Base-by-base conservation (phyloP, 371 early-diverging fungal species). In the Mucor saturninus region DNA sequence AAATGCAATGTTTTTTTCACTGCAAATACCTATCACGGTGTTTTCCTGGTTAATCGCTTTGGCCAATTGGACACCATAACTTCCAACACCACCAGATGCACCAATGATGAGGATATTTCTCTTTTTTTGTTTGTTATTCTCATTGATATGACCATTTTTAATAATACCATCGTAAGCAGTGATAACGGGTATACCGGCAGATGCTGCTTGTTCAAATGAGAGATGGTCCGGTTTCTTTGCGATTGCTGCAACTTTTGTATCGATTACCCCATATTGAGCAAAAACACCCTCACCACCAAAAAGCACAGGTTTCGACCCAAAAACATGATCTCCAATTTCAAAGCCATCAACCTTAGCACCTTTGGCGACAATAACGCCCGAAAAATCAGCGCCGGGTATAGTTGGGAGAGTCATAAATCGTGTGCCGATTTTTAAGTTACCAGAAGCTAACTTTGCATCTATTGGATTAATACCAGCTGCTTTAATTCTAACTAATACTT, bases 401-500 rank as follows among this genome's bases (percentile, higher is more conserved):
- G 42, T 28, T 7, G 79, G 79, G 3, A 65, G 9, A 28, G 53
- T 28, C 5, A 54, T 29, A 9, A 64, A 1, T 4, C 21, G 0
- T 29, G 15, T 1, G 1, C 15, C 55, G 0, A 52, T 0, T 2
- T 32, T 32, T 4, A 76, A 32, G 26, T 75, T 76, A 30, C 81
- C 81, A 29, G 59, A 1, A 8, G 75, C 61, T 8, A 52, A 4
- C 51, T 89, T 89, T 59, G 75, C 80, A 49, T 90, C 91, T 6
- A 83, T 76, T 14, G 89, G 89, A 49, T 90, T 90, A n/a, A 86
- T 62, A 10, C 86, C 85, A 2, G 83, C 74, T 6, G 86, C 86
- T 15, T 76, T 71, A 40, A 91, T 75, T 48, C 79, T 67, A 21
- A 90, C 67, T n/a, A 90, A 65, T 9, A 88, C 62, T 14, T 85